Evolutionary conservation across 306 rosid species (phyloP).

Genomic region (Argentina anserina): DNA sequence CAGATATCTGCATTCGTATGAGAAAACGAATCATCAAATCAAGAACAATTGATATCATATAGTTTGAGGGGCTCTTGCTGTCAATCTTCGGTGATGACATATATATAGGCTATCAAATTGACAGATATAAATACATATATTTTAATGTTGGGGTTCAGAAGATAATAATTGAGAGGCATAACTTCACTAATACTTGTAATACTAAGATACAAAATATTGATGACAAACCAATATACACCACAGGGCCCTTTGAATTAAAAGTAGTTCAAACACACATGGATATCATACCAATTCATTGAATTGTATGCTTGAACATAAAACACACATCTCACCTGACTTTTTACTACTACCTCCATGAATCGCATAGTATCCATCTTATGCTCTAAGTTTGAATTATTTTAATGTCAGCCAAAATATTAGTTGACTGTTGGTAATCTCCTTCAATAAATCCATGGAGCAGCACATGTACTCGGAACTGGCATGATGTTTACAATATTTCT

Average conservation of each 20-base stretch:
- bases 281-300: background rate
- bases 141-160: background rate
- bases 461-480: background rate
- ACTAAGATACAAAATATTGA: background rate
- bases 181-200: background rate
- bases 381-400: background rate
- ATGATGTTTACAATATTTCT: background rate
- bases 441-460: background rate
- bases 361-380: background rate
- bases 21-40: conserved; percentile 3
- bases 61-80: background rate
- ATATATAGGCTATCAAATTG: background rate
- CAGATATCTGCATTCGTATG: conserved; percentile 64
- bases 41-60: background rate
- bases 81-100: background rate
- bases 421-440: background rate
- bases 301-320: background rate
- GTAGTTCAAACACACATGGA: background rate
- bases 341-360: background rate
- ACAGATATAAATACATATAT: background rate
- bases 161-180: background rate
- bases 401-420: background rate
- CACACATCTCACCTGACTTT: background rate
- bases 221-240: background rate
- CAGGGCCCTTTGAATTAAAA: background rate